Conservation (phyloP, 2,329 filamentous ascomycete genomes). For the Exophiala bonariae region DNA sequence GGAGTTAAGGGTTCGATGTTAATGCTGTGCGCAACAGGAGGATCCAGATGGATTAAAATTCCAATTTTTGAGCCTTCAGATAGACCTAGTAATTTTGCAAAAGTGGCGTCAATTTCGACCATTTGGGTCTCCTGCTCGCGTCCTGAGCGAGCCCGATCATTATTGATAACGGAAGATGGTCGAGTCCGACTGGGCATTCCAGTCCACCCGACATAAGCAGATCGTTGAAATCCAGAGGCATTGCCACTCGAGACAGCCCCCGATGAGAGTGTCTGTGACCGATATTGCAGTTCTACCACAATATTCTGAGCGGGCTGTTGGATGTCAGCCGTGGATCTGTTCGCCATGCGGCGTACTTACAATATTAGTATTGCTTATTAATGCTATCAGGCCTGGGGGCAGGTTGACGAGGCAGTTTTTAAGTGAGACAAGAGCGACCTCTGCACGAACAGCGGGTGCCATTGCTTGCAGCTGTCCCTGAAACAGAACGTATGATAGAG, state of each 20-base stretch:
- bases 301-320: slow-evolving; percentile 80
- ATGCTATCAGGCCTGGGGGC: slow-evolving; percentile 76
- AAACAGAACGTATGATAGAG: no score
- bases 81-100: slow-evolving; percentile 75
- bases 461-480: slow-evolving; percentile 11
- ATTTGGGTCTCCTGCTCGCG: slow-evolving; percentile 76
- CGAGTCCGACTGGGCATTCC: slow-evolving; percentile 94
- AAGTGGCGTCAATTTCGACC: slow-evolving; percentile 84
- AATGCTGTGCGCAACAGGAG: slow-evolving; percentile 86
- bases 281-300: slow-evolving; percentile 84
- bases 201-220: slow-evolving; percentile 91
- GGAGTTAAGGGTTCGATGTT: slow-evolving; percentile 95
- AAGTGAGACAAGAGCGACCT: slow-evolving; percentile 80
- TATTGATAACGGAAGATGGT: slow-evolving; percentile 67
- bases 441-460: slow-evolving; percentile 64
- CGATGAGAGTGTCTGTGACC: slow-evolving; percentile 55
- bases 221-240: slow-evolving; percentile 57
- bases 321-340: slow-evolving; percentile 7
- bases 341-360: slow-evolving; percentile 52
- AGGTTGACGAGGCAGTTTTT: slow-evolving; percentile 96
- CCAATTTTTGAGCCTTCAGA: slow-evolving; percentile 76
- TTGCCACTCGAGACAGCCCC: slow-evolving; percentile 46
- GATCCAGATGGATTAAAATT: slow-evolving; percentile 77
- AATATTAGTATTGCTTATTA: slow-evolving; percentile 86
- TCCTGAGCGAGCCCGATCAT: slow-evolving; percentile 59